A percentile compares a stretch with the other conserved stretches of the same genome.
phyloP scores from a whole-genome alignment of 2,329 filamentous ascomycete species.

The Keithomyces neogunnii region DNA sequence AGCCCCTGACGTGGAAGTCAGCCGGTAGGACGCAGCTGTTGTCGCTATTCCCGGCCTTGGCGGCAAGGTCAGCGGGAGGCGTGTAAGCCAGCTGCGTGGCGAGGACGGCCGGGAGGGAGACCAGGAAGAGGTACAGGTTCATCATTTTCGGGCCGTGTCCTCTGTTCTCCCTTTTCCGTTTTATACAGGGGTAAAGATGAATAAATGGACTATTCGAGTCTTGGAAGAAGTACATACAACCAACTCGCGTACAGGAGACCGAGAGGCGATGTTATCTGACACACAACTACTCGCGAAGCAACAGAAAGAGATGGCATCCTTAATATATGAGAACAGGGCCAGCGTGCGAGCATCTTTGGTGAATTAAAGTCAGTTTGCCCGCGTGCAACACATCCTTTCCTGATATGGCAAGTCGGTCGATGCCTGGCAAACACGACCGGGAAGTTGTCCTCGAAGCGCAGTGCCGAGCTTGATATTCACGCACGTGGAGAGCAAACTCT shows the following conservation, averaged over 20 bases:
- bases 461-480: no score
- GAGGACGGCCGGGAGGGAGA: slow-evolving; percentile 11
- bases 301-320: background rate
- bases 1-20: slow-evolving; percentile 29
- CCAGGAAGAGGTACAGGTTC: slow-evolving; percentile 5
- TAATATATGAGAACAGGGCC: background rate
- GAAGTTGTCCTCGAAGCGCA: no score
- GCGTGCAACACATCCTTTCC: slow-evolving; percentile 1
- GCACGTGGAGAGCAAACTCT: no score
- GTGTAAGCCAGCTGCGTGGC: slow-evolving; percentile 17
- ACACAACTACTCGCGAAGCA: no score
- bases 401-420: background rate
- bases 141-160: slow-evolving; percentile 6
- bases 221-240: no score
- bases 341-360: no score
- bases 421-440: background rate
- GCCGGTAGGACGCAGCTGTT: slow-evolving; percentile 28
- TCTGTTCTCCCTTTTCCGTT: background rate
- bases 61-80: slow-evolving; percentile 16
- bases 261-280: no score
- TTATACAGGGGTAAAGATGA: background rate
- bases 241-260: no score
- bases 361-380: no score
- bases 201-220: no score
- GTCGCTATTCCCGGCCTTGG: slow-evolving; percentile 15